These are phyloP conservation scores for Aspergillus neotritici DNA, from an alignment of 2,329 filamentous ascomycete genomes.

Conservation along the genomic window DNA sequence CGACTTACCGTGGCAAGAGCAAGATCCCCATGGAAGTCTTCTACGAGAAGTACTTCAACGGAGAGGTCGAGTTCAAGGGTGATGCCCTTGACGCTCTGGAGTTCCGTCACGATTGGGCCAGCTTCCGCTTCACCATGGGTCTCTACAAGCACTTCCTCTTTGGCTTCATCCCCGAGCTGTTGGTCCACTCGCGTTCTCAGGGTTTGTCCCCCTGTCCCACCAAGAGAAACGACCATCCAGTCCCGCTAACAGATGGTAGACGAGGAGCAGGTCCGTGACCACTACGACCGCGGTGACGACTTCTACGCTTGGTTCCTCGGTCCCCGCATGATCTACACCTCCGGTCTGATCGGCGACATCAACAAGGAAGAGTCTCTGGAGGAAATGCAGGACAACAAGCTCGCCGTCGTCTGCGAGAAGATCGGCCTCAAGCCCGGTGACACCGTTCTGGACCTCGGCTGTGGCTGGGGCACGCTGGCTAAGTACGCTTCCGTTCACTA, in stretches of 20 bases:
- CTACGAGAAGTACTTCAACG: constrained; percentile 96
- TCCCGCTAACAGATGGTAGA: constrained; percentile 47
- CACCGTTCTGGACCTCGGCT: constrained; percentile 86
- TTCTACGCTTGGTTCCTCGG: constrained; percentile 99
- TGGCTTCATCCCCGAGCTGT: constrained; percentile 80
- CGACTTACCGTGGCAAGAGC: constrained; percentile 46
- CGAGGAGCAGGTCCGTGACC: constrained; percentile 94
- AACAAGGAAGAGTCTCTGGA: constrained; percentile 85
- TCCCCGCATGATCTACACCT: constrained; percentile 98
- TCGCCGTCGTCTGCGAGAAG: constrained; percentile 93
- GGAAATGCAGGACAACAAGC: constrained; percentile 95
- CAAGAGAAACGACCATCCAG: neutral
- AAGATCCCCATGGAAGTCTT: constrained; percentile 67
- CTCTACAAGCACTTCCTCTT: constrained; percentile 86
- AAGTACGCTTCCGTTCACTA: constrained; percentile 92
- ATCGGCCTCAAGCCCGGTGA: constrained; percentile 78
- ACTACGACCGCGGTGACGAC: constrained; percentile 97
- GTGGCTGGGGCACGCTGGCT: constrained; percentile 94
- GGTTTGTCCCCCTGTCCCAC: constrained; percentile 42
- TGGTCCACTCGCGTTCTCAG: constrained; percentile 88
- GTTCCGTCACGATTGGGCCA: constrained; percentile 95
- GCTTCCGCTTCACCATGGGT: constrained; percentile 80
- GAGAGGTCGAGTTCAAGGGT: constrained; percentile 90
- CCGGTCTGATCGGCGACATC: constrained; percentile 84
- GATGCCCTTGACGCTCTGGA: constrained; percentile 85